Base-by-base conservation (phyloP, 2,329 filamentous ascomycete genomes). In the Stagonosporopsis rhizophila region DNA sequence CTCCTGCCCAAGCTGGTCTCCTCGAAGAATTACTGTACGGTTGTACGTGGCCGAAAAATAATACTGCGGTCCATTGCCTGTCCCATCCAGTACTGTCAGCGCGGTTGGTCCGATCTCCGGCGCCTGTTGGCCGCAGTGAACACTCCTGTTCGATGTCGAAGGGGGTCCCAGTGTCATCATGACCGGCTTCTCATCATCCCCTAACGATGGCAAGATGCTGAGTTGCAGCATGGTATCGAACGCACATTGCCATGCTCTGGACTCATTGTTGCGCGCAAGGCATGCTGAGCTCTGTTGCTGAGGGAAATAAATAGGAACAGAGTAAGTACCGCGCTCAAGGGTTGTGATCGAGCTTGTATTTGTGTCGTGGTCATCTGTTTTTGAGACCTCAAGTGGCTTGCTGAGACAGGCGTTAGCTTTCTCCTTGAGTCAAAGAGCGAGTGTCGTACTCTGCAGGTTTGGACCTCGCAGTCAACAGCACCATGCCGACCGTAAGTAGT, bases 241-340 rank as follows among this genome's bases (percentile, higher is more conserved):
- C 1, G 62, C 57, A 47, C 71, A 72, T 22, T 62, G 53, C 70
- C 70, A 74, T 28, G 69, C 59, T 17, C 60, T 41, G 2, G 61
- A 66, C 20, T 72, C 67, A 38, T 70, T 68, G 7, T 44, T 64
- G 20, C 42, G 61, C 20, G 65, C 51, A 11, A 74, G 57, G 40
- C 71, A 74, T 22, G 60, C 60, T 12, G 66, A 71, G 37, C 59
- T 69, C 22, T 72, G 64, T 30, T 69, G 62, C 42, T 69, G 60
- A 5, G 66, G 52, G 15, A 60, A 37, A 17, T 56, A 54, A 2
- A 72, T 56, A 4, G 57, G 54, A 4, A 72, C 37, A 5, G 51
- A 48, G 44, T 66, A 73, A 14, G 64, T 63, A 0, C 69, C 69
- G 19, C 60, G 60, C 52, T 56, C 50, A n/a, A 70, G 55, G 20